These are phyloP conservation scores for Hirsutella minnesotensis DNA, from an alignment of 2,329 filamentous ascomycete genomes.

Conservation along the genomic window DNA sequence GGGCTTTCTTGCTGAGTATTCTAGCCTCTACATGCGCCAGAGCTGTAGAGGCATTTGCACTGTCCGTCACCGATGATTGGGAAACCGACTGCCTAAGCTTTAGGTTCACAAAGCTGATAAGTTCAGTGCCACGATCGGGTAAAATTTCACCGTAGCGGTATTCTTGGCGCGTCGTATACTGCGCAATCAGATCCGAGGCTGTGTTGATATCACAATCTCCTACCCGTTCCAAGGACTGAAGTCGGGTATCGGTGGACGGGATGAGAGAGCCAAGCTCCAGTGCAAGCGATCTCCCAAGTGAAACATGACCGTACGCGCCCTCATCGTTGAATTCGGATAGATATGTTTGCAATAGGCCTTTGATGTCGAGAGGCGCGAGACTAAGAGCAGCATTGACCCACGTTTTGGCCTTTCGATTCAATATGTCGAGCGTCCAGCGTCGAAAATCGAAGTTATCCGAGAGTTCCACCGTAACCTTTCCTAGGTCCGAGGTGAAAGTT, in stretches of 20 bases:
- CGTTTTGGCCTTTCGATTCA: constrained; percentile 62
- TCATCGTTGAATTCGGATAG: constrained; percentile 91
- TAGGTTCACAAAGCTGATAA: constrained; percentile 48
- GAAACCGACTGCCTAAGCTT: constrained; percentile 40
- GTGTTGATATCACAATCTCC: constrained; percentile 72
- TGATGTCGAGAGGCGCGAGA: constrained; percentile 83
- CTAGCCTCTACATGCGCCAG: constrained; percentile 63
- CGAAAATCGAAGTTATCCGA: constrained; percentile 86
- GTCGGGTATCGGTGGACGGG: constrained; percentile 72
- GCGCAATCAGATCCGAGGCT: constrained; percentile 89
- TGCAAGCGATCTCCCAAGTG: constrained; percentile 86
- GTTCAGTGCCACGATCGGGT: constrained; percentile 55
- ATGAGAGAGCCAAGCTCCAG: constrained; percentile 83
- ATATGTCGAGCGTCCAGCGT: constrained; percentile 62
- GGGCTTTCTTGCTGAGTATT: constrained; percentile 54
- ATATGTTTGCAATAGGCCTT: constrained; percentile 91
- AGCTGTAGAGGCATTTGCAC: constrained; percentile 48
- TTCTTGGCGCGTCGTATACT: constrained; percentile 93
- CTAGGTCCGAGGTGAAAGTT: constrained; percentile 64
- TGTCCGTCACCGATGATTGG: constrained; percentile 39
- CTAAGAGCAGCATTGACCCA: constrained; percentile 78
- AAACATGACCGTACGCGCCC: constrained; percentile 80
- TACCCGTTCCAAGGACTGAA: constrained; percentile 68
- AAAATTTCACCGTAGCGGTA: constrained; percentile 78
- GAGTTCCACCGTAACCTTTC: constrained; percentile 74